Base-by-base conservation (phyloP, 345 rosid genomes). In the Aegle marmelos region DNA sequence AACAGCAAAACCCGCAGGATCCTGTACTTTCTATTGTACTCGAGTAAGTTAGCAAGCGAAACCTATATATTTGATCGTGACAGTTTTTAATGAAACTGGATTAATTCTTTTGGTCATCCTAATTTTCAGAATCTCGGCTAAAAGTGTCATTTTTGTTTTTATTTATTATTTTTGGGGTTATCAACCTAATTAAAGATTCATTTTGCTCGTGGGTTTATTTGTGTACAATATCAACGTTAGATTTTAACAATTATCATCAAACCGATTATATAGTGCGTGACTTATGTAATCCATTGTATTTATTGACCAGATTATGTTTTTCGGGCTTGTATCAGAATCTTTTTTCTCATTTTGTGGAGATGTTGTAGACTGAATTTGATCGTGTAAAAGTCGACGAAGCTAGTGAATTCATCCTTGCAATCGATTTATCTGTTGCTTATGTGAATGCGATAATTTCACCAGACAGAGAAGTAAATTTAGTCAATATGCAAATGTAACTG, bases 21-120 rank as follows among this genome's bases (percentile, higher is more conserved):
- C 2, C 30, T 1, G 75, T 72, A 57, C 75, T 72, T 58, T 24
- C 27, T 72, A 2, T 14, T 39, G 75, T 72, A 72, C 75, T n/a
- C 9, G 37, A 66, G 28, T 36, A 22, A 0, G 50, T 2, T 27
- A 13, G 34, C 34, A 22, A 66, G 5, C 5, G 16, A 66, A 9
- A 21, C 13, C 48, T 21, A 66, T 6, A 19, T 19, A 65, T 58
- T 7, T 33, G 36, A 62, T 27, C 7, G 36, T 17, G 39, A 16
- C 34, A 28, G 31, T 61, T 45, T 13, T 45, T 45, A 45, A 45
- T 45, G 17, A 45, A 45, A 45, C 50, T 0, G 50, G 50, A 45
- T 4, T 61, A 53, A 53, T 53, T 53, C 57, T 17, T 53, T 6
- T 17, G 22, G 57, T 53, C 0, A 53, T 17, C 21, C 21, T 19